Base-by-base conservation (phyloP, 2,329 filamentous ascomycete genomes). In the Exophiala lecanii-corni region DNA sequence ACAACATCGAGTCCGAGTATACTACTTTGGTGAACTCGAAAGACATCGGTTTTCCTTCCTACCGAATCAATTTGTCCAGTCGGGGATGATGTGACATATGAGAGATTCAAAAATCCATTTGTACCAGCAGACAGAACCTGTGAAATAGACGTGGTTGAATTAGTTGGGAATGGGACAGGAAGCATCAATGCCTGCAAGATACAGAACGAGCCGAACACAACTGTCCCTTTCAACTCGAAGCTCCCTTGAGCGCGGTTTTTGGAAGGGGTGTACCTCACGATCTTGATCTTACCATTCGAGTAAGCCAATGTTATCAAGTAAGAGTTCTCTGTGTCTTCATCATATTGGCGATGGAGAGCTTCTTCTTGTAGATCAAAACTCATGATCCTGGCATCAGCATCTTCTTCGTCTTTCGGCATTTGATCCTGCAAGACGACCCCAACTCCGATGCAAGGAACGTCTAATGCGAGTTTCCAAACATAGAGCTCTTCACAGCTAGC, bases 401-500 rank as follows among this genome's bases (percentile, higher is more conserved):
- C 69, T 30, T 66, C 69, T 30, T 73, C 68, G 7, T 60, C 59
- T 12, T 69, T 68, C 0, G 70, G 69, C 55, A 74, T 73, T 9
- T 62, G 58, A 2, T 69, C 70, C 49, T 76, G 69, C 49, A 76
- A 72, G 1, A 76, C 64, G 1, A 76, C 66, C 0, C 78, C 75
- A 7, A 79, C 55, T 2, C 67, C 69, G 43, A 77, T 65, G 2
- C 72, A 68, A 18, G 79, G 71, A 5, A 85, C 61, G 9, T 59
- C 58, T 16, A 36, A 41, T 35, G 69, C 70, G 23, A 91, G 63
- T 30, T 78, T 75, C 91, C 92, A 98, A 9, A 89, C 75, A 55
- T 83, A 91, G 51, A 97, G 84, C 63, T 98, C 91, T 61, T 96
- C 91, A 48, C 81, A 82, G 0, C 89, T 92, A 4, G 79, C 88